These are phyloP conservation scores for Pichia kudriavzevii DNA, from an alignment of 1,139 yeast species.

Conservation along the genomic window DNA sequence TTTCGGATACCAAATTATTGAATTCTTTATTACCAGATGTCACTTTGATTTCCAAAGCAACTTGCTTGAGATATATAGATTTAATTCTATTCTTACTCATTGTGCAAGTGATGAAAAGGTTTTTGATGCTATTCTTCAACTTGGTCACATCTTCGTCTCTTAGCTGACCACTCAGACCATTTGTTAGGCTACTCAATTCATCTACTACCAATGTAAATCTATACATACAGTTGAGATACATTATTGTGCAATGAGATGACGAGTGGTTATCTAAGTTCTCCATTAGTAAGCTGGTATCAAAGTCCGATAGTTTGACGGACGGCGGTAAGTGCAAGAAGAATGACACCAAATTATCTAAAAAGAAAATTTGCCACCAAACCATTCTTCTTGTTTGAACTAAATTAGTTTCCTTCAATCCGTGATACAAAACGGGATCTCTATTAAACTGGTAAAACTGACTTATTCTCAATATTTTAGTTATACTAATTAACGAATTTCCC, in stretches of 20 bases:
- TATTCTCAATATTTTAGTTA: constrained; percentile 19
- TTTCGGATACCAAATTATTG: not conserved
- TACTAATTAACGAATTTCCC: constrained; percentile 20
- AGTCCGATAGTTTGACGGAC: constrained; percentile 45
- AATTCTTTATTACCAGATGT: constrained; percentile 1
- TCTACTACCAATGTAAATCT: constrained; percentile 45
- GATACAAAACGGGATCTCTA: constrained; percentile 48
- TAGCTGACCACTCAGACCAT: constrained; percentile 24
- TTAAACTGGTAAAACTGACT: constrained; percentile 34
- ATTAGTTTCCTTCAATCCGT: constrained; percentile 41
- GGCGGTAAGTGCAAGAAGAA: constrained; percentile 54
- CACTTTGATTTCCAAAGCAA: constrained; percentile 13
- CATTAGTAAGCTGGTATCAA: constrained; percentile 46
- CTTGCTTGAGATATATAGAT: too few species aligned
- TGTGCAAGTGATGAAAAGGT: constrained; percentile 40
- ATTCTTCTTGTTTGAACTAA: constrained; percentile 46
- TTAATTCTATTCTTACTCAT: not conserved
- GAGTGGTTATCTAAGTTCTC: constrained; percentile 23
- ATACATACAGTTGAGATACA: constrained; percentile 34
- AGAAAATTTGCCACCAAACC: constrained; percentile 61
- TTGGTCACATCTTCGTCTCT: constrained; percentile 36
- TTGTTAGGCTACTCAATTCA: constrained; percentile 38
- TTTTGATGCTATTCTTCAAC: constrained; percentile 41
- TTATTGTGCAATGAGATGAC: constrained; percentile 41
- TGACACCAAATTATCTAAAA: constrained; percentile 50